A percentile compares a stretch with the other conserved stretches of the same genome.
Conservation (phyloP, 139 green algal genomes). For the Gonium pectorale region DNA sequence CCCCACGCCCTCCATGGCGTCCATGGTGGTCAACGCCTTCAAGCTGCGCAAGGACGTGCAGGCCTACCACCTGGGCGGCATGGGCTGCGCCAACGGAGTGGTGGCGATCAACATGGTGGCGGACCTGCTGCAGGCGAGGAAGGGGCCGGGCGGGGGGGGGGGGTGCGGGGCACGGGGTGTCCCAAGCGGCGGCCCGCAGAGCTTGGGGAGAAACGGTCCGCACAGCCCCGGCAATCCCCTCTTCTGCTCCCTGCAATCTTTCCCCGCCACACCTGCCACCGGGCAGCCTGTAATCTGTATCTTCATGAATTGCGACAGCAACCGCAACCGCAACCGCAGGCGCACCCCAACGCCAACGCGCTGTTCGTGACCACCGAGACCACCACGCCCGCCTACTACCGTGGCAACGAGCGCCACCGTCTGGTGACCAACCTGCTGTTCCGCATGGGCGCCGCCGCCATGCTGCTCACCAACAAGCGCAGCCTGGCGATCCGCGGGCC, state of each 20-base stretch:
- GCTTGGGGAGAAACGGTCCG: too few species aligned
- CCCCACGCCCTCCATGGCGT: conserved; percentile 82
- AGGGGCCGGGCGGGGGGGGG: background rate
- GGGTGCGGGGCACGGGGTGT: background rate
- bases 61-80: conserved; percentile 75
- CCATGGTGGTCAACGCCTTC: conserved; percentile 86
- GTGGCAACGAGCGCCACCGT: conserved; percentile 61
- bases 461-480: conserved; percentile 68
- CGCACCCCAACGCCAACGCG: conserved; percentile 66
- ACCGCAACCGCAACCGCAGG: too few species aligned
- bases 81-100: conserved; percentile 86
- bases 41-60: conserved; percentile 68
- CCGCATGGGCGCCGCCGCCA: conserved; percentile 47
- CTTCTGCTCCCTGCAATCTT: too few species aligned
- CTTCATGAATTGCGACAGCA: too few species aligned
- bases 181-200: too few species aligned
- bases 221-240: too few species aligned
- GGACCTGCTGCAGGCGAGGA: conserved; percentile 70
- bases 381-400: conserved; percentile 69
- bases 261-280: too few species aligned
- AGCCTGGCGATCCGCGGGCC: conserved; percentile 12
- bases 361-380: conserved; percentile 72
- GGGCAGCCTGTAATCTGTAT: too few species aligned
- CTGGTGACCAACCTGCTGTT: conserved; percentile 70
- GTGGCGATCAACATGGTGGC: conserved; percentile 80